These are phyloP conservation scores for Spiromastix sp. DNA, from an alignment of 2,329 filamentous ascomycete genomes.

Conservation along the genomic window DNA sequence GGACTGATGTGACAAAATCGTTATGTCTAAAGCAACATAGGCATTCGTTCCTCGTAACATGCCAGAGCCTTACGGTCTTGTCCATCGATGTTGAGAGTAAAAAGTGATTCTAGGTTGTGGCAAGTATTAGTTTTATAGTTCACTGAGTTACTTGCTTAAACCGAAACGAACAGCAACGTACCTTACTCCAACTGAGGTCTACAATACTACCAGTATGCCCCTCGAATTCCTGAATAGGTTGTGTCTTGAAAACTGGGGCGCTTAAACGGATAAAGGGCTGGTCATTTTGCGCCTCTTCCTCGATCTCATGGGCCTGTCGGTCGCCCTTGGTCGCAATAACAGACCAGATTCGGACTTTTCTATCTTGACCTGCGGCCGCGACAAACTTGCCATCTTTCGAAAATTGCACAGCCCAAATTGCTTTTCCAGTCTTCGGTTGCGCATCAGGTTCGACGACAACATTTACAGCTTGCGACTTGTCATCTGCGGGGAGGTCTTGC, in stretches of 20 bases:
- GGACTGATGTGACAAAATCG: constrained; percentile 89
- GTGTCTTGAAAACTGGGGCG: constrained; percentile 78
- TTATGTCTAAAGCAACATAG: constrained; percentile 89
- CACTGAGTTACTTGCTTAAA: constrained; percentile 3
- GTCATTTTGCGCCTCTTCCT: constrained; percentile 47
- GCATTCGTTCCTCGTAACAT: constrained; percentile 73
- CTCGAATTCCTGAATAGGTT: constrained; percentile 66
- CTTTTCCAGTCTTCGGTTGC: constrained; percentile 40
- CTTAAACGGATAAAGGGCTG: constrained; percentile 55
- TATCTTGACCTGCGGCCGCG: constrained; percentile 85
- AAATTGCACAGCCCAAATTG: constrained; percentile 88
- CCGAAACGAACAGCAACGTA: constrained; percentile 26
- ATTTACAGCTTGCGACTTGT: constrained; percentile 24
- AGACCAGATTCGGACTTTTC: constrained; percentile 75
- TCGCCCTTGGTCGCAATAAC: constrained; percentile 78
- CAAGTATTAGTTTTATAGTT: constrained; percentile 5
- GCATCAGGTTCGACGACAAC: constrained; percentile 18
- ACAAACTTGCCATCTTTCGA: constrained; percentile 85
- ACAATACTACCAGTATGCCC: constrained; percentile 80
- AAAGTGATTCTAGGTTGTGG: constrained; percentile 64
- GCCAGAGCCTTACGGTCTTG: constrained; percentile 92
- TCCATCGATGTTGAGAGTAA: constrained; percentile 94
- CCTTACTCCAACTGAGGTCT: constrained; percentile 93
- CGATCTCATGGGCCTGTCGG: constrained; percentile 60
- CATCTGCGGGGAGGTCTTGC: constrained; percentile 16